These are phyloP conservation scores for Tephrocybe rancida DNA, from an alignment of 768 basidiomycete genomes.

Conservation along the genomic window DNA sequence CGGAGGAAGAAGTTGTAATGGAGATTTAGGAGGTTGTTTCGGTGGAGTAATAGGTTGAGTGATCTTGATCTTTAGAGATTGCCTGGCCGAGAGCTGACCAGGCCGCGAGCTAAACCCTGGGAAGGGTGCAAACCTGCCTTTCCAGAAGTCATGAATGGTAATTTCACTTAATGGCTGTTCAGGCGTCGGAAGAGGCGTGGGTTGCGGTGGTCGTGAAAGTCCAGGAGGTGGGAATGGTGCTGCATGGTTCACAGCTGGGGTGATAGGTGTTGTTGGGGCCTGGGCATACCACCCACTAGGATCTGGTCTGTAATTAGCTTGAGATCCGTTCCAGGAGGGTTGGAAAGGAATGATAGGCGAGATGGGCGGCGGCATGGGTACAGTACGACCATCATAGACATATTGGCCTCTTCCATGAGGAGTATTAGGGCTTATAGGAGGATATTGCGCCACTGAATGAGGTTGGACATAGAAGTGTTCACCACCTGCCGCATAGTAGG, in stretches of 20 bases:
- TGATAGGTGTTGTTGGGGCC: background rate
- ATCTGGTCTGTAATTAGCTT: slow-evolving; percentile 10
- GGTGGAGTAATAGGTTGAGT: slow-evolving; percentile 15
- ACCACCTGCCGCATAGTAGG: slow-evolving; percentile 4
- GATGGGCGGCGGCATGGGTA: background rate
- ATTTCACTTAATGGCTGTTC: background rate
- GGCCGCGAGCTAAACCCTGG: slow-evolving; percentile 40
- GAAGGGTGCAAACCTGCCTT: slow-evolving; percentile 42
- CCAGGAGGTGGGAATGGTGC: background rate
- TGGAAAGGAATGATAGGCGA: background rate
- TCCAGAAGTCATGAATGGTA: slow-evolving; percentile 40
- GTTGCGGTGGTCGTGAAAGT: background rate
- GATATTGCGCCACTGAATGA: background rate
- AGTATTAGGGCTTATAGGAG: background rate
- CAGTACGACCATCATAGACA: background rate
- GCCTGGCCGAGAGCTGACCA: slow-evolving; percentile 29
- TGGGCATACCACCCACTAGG: slow-evolving; percentile 19
- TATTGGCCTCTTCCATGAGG: background rate
- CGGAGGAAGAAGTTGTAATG: slow-evolving; percentile 20
- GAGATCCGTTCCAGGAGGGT: background rate
- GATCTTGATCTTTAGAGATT: slow-evolving; percentile 15
- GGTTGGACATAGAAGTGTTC: slow-evolving; percentile 6
- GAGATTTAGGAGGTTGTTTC: slow-evolving; percentile 9
- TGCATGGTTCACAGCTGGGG: background rate
- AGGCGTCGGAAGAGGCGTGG: background rate